A percentile compares a stretch with the other conserved stretches of the same genome.
phyloP scores from a whole-genome alignment of 331 rosid species.

The Rosa hybrid region DNA sequence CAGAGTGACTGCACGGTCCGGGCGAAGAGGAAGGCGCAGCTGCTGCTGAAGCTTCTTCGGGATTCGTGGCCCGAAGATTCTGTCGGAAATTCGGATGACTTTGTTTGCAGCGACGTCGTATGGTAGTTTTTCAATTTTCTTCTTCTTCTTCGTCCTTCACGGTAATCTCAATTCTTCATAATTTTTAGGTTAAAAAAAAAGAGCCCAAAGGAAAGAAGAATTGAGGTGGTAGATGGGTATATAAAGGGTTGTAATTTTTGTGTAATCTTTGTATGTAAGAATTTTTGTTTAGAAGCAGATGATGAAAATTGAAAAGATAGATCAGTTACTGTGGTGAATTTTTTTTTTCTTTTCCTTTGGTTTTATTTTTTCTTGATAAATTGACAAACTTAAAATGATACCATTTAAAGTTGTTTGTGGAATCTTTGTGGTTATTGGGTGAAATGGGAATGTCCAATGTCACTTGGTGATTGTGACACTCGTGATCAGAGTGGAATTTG shows the following conservation, averaged over 20 bases:
- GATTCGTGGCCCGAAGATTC: constrained; percentile 97
- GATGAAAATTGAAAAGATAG: constrained; percentile 28
- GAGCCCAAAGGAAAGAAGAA: neutral
- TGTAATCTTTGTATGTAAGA: constrained; percentile 55
- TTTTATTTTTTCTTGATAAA: neutral
- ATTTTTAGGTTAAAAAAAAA: constrained; percentile 21
- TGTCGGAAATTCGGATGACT: constrained; percentile 79
- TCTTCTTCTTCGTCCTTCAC: neutral
- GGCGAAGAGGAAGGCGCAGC: constrained; percentile 91
- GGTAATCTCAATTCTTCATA: constrained; percentile 30
- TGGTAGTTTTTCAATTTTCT: neutral
- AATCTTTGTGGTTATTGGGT: constrained; percentile 3
- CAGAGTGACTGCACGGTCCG: constrained; percentile 95
- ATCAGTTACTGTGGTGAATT: constrained; percentile 16
- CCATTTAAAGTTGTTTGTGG: neutral
- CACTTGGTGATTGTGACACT: neutral
- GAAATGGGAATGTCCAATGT: neutral
- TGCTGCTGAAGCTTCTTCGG: constrained; percentile 89
- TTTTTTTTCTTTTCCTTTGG: too few species aligned
- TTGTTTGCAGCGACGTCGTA: constrained; percentile 74
- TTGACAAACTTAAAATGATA: neutral
- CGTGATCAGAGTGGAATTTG: neutral
- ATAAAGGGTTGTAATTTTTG: constrained; percentile 45
- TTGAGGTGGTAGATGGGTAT: constrained; percentile 43
- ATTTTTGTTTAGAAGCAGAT: constrained; percentile 33